Base-by-base conservation (phyloP, 164 flowering plant genomes). In the Aristolochia californica region DNA sequence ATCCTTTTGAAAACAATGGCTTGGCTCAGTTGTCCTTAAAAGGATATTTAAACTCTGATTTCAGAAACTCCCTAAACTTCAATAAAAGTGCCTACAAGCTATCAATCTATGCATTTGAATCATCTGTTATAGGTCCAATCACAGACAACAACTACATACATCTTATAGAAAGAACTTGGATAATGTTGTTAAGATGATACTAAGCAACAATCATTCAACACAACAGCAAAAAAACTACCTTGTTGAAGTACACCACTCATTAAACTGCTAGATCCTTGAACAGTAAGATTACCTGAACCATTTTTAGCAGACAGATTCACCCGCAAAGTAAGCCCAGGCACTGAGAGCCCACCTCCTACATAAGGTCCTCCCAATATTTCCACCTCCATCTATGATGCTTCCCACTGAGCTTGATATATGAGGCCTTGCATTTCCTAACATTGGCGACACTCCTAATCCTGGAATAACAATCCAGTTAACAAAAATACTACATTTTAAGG, bases 281-380 rank as follows among this genome's bases (percentile, higher is more conserved):
- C 74, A 53, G 69, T 66, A 49, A 86, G 69, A 73, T 68, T 67
- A 65, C 86, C 90, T 54, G 88, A 76, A 28, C 86, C 89, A 73
- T 76, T 75, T 48, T 76, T 87, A 38, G 73, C 80, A 48, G 70
- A 53, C 60, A 85, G 62, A 73, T 85, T 90, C 62, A 90, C 69
- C n/a, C 87, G 88, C 56, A 94, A 85, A 51, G 83, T 71, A 71
- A 83, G 85, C 58, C 94, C 89, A 72, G 91, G 76, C 16, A 82
- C 67, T 49, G 83, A 76, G 49, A 81, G 68, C 57, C 88, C 93
- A 55, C 87, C 90, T 56, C 80, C 91, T 72, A 67, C 77, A 69
- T 65, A 78, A 70, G 71, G 61, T 80, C 70, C 96, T 72, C 23
- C 86, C 84, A 25, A 83, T 76, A 67, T 76, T 87, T 23, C 82